Evolutionary conservation across 176 grass and related monocot species (phyloP), one percentile per base, ranked within the genome.

Genomic region (Carex kokanica): DNA sequence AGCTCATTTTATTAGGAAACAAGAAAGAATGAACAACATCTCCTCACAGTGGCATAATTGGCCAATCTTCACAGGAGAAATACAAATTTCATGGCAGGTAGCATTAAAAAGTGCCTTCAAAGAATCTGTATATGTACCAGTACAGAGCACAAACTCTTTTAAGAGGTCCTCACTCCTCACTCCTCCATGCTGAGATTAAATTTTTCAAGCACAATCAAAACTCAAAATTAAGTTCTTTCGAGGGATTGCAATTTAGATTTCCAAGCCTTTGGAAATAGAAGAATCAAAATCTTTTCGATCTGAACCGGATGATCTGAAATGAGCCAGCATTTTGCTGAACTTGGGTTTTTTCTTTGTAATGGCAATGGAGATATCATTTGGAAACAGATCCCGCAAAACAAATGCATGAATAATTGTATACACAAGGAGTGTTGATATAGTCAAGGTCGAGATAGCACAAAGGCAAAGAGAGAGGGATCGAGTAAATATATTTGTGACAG

Each of bases 351-450:
- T 90, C 31, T 82, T 68, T 1, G 93, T 95, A 81, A 99, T 93
- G 80, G 96, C 96, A 72, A 99, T 99, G 77, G 96, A 91, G 41
- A 99, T 86, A 74, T 99, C 96, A 67, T 99, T 99, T 47, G 96
- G 96, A 88, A 99, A 99, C 71, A 99, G 89, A 79, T 95, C 89
- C 55, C 41, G 82, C 77, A 95, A 93, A 20, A 99, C 79, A 72
- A 99, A 99, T 20, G 93, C 89, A 43, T 99, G 96, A 74, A 91
- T 49, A 69, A 99, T 86, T 75, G 96, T 99, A 29, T 86, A 86
- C 1, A 93, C 87, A 49, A 95, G 88, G 71, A 99, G 80, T 32
- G 88, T 89, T 17, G 89, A 81, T 0, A 99, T 93, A 4, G 96
- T 95, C 78, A 95, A 87, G 77, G 91, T 89, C 63, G 93, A 69